Evolutionary conservation across 768 basidiomycete genomes (phyloP).

Genomic region (Strobilomyces dryophilus): DNA sequence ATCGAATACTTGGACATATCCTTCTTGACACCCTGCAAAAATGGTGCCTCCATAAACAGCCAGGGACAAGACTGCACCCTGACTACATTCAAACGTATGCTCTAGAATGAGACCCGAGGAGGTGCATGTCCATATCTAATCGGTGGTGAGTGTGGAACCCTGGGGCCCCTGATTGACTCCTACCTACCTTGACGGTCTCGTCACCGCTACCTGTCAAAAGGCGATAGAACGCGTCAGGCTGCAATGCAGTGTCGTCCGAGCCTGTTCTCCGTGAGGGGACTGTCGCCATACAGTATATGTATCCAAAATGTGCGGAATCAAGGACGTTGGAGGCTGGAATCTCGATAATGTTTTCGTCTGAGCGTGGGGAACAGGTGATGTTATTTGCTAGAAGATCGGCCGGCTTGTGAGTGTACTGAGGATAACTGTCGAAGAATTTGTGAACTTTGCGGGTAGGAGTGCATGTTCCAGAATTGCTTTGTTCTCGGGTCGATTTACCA

Average conservation of each 20-base stretch:
- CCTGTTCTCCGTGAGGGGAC: slow-evolving; percentile 39
- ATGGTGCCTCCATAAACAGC: slow-evolving; percentile 72
- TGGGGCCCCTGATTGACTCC: neutral
- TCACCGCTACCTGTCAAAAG: slow-evolving; percentile 90
- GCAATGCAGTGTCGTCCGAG: slow-evolving; percentile 26
- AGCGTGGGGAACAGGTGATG: slow-evolving; percentile 30
- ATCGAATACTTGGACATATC: slow-evolving; percentile 88
- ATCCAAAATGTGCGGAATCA: slow-evolving; percentile 91
- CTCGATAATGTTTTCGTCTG: slow-evolving; percentile 35
- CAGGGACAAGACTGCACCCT: slow-evolving; percentile 82
- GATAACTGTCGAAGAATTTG: slow-evolving; percentile 92
- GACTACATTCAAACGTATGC: slow-evolving; percentile 66
- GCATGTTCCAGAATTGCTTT: slow-evolving; percentile 28
- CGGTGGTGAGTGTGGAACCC: neutral
- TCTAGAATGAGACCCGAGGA: slow-evolving; percentile 41
- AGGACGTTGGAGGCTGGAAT: slow-evolving; percentile 71
- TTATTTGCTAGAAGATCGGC: slow-evolving; percentile 71
- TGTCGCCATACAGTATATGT: slow-evolving; percentile 80
- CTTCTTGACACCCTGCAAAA: slow-evolving; percentile 93
- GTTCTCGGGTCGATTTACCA: slow-evolving; percentile 12
- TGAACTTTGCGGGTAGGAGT: slow-evolving; percentile 55
- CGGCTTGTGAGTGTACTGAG: slow-evolving; percentile 60
- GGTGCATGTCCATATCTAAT: slow-evolving; percentile 66
- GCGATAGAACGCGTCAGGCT: slow-evolving; percentile 32
- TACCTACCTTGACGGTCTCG: slow-evolving; percentile 74